Percentiles rank a stretch among this genome's conserved stretches.
Conservation (phyloP, 2,329 filamentous ascomycete genomes). For the Phoma herbarum region DNA sequence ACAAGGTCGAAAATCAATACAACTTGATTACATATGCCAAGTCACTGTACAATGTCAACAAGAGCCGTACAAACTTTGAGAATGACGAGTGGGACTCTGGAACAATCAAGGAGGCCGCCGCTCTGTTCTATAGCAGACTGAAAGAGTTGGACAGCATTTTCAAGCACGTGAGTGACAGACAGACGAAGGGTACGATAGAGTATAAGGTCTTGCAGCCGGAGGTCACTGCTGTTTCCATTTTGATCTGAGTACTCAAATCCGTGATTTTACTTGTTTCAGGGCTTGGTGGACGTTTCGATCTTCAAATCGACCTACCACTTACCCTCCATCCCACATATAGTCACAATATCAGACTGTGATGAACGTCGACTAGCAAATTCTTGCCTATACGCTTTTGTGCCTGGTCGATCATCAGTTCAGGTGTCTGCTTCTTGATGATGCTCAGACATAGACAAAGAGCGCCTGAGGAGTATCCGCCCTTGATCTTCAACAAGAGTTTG, state of each 20-base stretch:
- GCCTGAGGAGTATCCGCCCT: too few species aligned
- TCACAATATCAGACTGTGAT: not conserved
- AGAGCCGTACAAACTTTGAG: conserved; percentile 10
- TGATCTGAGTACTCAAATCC: conserved; percentile 8
- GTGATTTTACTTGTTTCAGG: not conserved
- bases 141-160: conserved; percentile 14
- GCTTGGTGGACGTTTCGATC: not conserved
- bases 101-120: conserved; percentile 16
- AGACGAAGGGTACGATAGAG: conserved; percentile 19
- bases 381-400: too few species aligned
- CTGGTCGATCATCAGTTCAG: too few species aligned
- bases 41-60: conserved; percentile 23
- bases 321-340: not conserved
- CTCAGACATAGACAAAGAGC: too few species aligned
- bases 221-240: conserved; percentile 19
- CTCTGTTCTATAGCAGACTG: conserved; percentile 17
- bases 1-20: conserved; percentile 16
- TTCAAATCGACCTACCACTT: not conserved
- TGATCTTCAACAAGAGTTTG: too few species aligned
- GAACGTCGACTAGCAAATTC: too few species aligned
- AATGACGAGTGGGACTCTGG: conserved; percentile 7
- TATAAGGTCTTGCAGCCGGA: conserved; percentile 18
- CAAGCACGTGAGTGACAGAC: conserved; percentile 12
- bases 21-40: conserved; percentile 20
- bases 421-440: too few species aligned